Evolutionary conservation across 2,329 filamentous ascomycete genomes (phyloP).

Genomic region (Botrytis galanthina): DNA sequence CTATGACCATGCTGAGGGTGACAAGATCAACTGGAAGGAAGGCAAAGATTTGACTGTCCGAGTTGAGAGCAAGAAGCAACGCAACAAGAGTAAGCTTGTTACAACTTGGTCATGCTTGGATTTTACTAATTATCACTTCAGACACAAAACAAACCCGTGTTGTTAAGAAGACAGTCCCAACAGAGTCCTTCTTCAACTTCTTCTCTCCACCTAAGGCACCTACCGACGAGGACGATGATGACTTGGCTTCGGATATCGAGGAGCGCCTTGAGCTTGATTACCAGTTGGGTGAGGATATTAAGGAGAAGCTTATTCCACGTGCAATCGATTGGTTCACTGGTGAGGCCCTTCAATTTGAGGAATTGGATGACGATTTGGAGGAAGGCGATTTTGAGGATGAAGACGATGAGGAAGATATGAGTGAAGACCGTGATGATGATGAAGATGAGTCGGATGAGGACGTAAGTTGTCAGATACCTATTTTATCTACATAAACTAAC

Average conservation of each 20-base stretch:
- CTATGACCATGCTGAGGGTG: slow-evolving; percentile 97
- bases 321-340: slow-evolving; percentile 99
- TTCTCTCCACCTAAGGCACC: slow-evolving; percentile 93
- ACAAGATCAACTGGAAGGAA: slow-evolving; percentile 96
- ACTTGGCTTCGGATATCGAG: slow-evolving; percentile 87
- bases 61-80: slow-evolving; percentile 98
- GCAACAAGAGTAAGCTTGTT: slow-evolving; percentile 85
- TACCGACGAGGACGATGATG: slow-evolving; percentile 64
- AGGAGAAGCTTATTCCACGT: slow-evolving; percentile 98
- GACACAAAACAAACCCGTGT: slow-evolving; percentile 99
- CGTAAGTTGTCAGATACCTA: slow-evolving; percentile 47
- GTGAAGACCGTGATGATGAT: slow-evolving; percentile 71
- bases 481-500: slow-evolving; percentile 27
- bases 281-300: slow-evolving; percentile 98
- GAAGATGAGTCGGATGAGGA: slow-evolving; percentile 81
- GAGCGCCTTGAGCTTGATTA: slow-evolving; percentile 98
- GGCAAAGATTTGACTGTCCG: slow-evolving; percentile 92
- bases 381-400: slow-evolving; percentile 85
- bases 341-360: slow-evolving; percentile 94
- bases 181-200: slow-evolving; percentile 92
- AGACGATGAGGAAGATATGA: slow-evolving; percentile 81
- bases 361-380: slow-evolving; percentile 80
- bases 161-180: slow-evolving; percentile 98
- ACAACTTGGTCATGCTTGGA: background rate
- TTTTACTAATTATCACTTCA: slow-evolving; percentile 41